Evolutionary conservation across 2,329 filamentous ascomycete genomes (phyloP).

Genomic region (Amylocarpus encephaloides): DNA sequence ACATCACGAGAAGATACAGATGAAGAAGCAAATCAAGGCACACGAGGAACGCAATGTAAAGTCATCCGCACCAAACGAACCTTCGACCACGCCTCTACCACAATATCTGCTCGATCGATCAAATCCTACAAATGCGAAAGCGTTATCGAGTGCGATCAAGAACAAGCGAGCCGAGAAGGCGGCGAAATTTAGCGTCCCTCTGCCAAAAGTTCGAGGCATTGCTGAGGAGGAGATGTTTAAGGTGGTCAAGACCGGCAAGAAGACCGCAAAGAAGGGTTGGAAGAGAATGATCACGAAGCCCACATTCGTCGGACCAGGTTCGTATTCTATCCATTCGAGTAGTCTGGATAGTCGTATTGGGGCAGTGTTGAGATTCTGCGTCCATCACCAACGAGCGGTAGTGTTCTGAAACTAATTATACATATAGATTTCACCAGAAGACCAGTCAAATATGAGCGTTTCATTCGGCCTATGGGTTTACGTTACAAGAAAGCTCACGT

Average conservation of each 20-base stretch:
- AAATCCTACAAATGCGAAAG: conserved; percentile 54
- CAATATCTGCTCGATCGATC: conserved; percentile 86
- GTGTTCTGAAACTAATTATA: background rate
- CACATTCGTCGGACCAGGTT: conserved; percentile 81
- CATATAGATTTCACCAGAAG: conserved; percentile 71
- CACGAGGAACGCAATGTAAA: conserved; percentile 97
- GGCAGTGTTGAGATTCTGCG: background rate
- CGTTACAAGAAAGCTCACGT: conserved; percentile 72
- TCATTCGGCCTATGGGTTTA: conserved; percentile 70
- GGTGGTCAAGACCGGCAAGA: conserved; percentile 93
- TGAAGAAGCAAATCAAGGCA: conserved; percentile 89
- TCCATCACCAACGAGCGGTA: no score
- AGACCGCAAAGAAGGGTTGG: conserved; percentile 67
- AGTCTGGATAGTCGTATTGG: background rate
- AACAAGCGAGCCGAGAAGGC: conserved; percentile 92
- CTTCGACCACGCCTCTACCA: conserved; percentile 74
- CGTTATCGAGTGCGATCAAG: conserved; percentile 76
- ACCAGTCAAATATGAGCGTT: conserved; percentile 67
- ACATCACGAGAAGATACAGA: conserved; percentile 96
- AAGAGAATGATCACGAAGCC: conserved; percentile 67
- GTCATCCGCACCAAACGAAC: conserved; percentile 69
- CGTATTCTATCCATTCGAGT: background rate
- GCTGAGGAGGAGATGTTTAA: conserved; percentile 97
- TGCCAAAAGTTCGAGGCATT: conserved; percentile 92
- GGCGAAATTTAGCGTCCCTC: conserved; percentile 82